phyloP scores from a whole-genome alignment of 1,139 yeast genomes.

The Debaryomycetaceae sp. region DNA sequence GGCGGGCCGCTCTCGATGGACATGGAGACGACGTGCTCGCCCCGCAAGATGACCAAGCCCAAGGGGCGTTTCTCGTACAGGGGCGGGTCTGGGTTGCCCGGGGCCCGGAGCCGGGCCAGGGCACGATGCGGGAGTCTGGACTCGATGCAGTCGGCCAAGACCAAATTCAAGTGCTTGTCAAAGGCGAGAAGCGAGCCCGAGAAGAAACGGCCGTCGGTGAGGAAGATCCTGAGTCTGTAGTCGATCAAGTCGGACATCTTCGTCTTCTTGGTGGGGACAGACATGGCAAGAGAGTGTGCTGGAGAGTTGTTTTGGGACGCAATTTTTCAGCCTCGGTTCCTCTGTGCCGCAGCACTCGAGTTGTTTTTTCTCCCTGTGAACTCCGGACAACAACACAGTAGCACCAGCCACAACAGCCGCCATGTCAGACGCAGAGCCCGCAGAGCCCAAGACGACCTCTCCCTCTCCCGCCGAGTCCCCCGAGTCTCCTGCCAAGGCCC shows the following conservation, averaged over 20 bases:
- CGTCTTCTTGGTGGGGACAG: constrained; percentile 24
- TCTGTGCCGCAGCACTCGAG: no score
- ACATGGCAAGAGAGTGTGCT: no score
- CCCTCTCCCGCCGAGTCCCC: not conserved
- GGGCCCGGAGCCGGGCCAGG: constrained; percentile 23
- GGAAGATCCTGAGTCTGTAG: constrained; percentile 61
- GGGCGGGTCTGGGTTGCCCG: constrained; percentile 21
- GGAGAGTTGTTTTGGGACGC: no score
- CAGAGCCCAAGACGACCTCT: no score
- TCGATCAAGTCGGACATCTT: constrained; percentile 61
- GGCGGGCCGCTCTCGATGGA: constrained; percentile 75
- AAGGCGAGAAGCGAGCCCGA: constrained; percentile 79
- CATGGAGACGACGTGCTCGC: constrained; percentile 79
- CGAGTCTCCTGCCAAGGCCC: not conserved
- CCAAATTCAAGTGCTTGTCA: constrained; percentile 83
- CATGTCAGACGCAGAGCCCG: constrained; percentile 1
- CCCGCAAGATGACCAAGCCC: constrained; percentile 78
- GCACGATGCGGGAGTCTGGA: constrained; percentile 62
- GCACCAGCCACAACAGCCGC: no score
- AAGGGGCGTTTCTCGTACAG: constrained; percentile 48
- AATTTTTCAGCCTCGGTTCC: no score
- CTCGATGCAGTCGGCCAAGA: constrained; percentile 78
- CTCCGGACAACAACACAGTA: no score
- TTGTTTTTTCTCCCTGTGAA: no score
- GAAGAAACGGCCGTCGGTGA: constrained; percentile 65